Percentiles rank a stretch among this genome's conserved stretches.
phyloP scores from a whole-genome alignment of 768 basidiomycete species.

The Boletus insuetus region DNA sequence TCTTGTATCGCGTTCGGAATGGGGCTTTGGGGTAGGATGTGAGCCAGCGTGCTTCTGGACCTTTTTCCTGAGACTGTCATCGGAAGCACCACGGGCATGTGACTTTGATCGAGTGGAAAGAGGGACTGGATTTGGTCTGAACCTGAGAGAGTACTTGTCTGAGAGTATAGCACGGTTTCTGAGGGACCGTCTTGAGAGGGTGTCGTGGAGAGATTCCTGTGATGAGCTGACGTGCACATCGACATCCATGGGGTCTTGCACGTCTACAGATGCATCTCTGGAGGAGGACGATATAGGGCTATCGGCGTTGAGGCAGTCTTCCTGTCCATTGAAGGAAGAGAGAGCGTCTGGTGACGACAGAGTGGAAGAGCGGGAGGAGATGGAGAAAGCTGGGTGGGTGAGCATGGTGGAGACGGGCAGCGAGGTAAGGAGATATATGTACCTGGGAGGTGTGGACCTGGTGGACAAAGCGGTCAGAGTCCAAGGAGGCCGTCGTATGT shows the following conservation, averaged over 20 bases:
- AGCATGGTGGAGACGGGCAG: background rate
- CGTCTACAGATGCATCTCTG: constrained; percentile 32
- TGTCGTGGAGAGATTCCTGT: constrained; percentile 26
- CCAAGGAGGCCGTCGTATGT: constrained; percentile 1
- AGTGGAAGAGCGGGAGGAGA: constrained; percentile 25
- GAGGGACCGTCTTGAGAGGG: constrained; percentile 26
- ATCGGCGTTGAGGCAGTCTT: constrained; percentile 27
- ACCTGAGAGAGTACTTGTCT: constrained; percentile 27
- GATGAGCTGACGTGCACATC: constrained; percentile 23
- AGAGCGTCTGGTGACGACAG: constrained; percentile 32
- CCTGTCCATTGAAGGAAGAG: constrained; percentile 31
- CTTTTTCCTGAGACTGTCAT: constrained; percentile 30
- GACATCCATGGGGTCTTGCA: constrained; percentile 26
- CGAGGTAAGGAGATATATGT: background rate
- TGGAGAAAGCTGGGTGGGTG: constrained; percentile 14
- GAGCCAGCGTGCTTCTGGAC: constrained; percentile 22
- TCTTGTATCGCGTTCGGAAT: constrained; percentile 30
- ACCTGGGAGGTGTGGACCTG: constrained; percentile 9
- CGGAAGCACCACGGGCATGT: constrained; percentile 19
- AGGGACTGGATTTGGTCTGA: constrained; percentile 23
- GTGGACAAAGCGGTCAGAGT: background rate
- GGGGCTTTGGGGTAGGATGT: constrained; percentile 18
- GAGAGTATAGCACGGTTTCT: constrained; percentile 19
- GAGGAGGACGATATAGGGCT: constrained; percentile 33
- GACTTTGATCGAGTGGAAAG: constrained; percentile 27